Base-by-base conservation (phyloP, 1,284 basidiomycete genomes). In the Ustilago hordei region DNA sequence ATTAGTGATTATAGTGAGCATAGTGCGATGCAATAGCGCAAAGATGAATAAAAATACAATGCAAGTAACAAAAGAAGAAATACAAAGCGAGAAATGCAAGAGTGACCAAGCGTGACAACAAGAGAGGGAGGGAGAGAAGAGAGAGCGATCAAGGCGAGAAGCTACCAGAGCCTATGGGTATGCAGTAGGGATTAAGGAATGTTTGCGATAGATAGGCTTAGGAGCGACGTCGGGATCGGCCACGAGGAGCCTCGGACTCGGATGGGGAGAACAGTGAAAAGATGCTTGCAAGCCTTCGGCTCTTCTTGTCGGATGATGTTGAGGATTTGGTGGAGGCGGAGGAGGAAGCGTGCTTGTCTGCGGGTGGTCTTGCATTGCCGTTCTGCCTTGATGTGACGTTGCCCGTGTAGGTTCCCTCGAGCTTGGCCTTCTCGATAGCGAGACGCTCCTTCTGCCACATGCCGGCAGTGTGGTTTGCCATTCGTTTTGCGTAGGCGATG, bases 391-490 rank as follows among this genome's bases (percentile, higher is more conserved):
- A 60, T 0, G 75, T 77, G 19, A 69, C 12, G 61, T 73, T 59
- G 32, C 75, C 75, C 7, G 67, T 73, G 55, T 71, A 77, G 13
- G 75, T 77, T 0, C 75, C 75, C 4, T 73, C 64, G 39, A 73
- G 56, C 28, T 77, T 77, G 11, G 75, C 63, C 52, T 73, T 73
- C 60, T 77, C 75, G 61, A 77, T 77, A 28, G 70, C 70, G 3
- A 73, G 60, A 11, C 75, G 57, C 57, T 77, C 70, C 34, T 55
- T 60, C 63, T 77, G 75, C 75, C 75, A 77, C 75, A 77, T 77
- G 41, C 19, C 4, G 0, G 75, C 63, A 3, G 75, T 77, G 61
- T 77, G 70, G 11, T 55, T 41, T 3, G 70, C 67, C 75, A 77
- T 77, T 0, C 59, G 35, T 2, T 58, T 34, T 2, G 75, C 75